phyloP scores from a whole-genome alignment of 805 yeast genomes.

The Candida rishiriensis region DNA sequence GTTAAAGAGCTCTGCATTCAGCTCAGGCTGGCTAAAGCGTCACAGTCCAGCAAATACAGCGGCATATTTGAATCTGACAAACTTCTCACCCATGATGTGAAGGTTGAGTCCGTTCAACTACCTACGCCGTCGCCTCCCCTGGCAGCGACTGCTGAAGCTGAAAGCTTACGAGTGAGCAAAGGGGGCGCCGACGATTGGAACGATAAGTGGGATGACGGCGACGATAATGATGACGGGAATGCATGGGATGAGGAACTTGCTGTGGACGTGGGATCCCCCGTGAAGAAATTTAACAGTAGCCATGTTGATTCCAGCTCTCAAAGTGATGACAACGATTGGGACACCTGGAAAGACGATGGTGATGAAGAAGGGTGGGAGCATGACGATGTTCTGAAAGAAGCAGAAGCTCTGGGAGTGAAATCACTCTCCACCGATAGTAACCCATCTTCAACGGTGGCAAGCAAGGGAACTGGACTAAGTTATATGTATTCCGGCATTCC shows the following conservation, averaged over 20 bases:
- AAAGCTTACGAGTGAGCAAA: background rate
- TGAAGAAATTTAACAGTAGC: background rate
- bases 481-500: conserved; percentile 20
- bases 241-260: conserved; percentile 1
- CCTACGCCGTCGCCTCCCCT: no score
- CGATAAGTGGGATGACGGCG: conserved; percentile 21
- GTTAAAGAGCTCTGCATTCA: conserved; percentile 19
- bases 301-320: background rate
- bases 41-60: conserved; percentile 7
- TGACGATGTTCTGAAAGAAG: conserved; percentile 15
- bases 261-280: conserved; percentile 3
- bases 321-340: conserved; percentile 21
- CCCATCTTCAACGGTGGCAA: conserved; percentile 5
- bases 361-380: conserved; percentile 19
- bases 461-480: conserved; percentile 1
- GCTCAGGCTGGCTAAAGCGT: conserved; percentile 5
- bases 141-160: background rate
- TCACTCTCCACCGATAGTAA: conserved; percentile 17
- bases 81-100: conserved; percentile 6
- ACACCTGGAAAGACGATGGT: conserved; percentile 26
- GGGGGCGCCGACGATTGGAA: conserved; percentile 20
- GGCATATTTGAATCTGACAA: conserved; percentile 6
- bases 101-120: background rate
- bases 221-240: conserved; percentile 11
- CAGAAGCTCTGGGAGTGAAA: conserved; percentile 13